phyloP scores from a whole-genome alignment of 495 filamentous ascomycete species.

The Talaromyces trachyspermus region DNA sequence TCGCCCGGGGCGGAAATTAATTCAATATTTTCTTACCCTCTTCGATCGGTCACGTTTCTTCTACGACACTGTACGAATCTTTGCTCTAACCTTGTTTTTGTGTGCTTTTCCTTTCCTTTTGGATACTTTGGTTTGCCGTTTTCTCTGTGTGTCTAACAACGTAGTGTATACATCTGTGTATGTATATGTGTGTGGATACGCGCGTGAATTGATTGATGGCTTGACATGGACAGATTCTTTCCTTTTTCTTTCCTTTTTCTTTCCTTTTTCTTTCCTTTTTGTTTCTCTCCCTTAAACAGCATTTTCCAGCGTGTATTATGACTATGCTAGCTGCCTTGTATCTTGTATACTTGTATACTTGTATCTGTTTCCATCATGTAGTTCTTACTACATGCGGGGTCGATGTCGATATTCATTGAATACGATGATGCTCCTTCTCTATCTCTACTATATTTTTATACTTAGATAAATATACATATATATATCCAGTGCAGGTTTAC shows the following conservation, averaged over 20 bases:
- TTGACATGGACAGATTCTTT: slow-evolving; percentile 16
- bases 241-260: slow-evolving; percentile 25
- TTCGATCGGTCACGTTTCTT: slow-evolving; percentile 5
- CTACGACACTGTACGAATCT: slow-evolving; percentile 10
- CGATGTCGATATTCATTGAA: no score
- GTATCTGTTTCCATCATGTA: no score
- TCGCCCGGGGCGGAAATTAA: not conserved
- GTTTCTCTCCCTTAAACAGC: slow-evolving; percentile 10
- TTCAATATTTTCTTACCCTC: not conserved
- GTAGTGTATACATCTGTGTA: not conserved
- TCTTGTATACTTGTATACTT: no score
- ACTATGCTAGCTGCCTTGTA: no score
- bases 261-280: slow-evolving; percentile 23
- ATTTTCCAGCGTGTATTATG: slow-evolving; percentile 9
- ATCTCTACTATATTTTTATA: no score
- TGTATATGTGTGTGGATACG: not conserved
- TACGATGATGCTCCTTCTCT: no score
- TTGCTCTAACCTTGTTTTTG: not conserved
- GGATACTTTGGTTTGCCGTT: not conserved
- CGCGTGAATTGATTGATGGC: not conserved
- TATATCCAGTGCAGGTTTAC: no score
- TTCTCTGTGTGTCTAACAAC: not conserved
- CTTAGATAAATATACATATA: no score
- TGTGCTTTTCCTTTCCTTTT: not conserved
- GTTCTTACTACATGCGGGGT: no score